These are phyloP conservation scores for Vinca major DNA, from an alignment of 305 asterid genomes.

Conservation along the genomic window DNA sequence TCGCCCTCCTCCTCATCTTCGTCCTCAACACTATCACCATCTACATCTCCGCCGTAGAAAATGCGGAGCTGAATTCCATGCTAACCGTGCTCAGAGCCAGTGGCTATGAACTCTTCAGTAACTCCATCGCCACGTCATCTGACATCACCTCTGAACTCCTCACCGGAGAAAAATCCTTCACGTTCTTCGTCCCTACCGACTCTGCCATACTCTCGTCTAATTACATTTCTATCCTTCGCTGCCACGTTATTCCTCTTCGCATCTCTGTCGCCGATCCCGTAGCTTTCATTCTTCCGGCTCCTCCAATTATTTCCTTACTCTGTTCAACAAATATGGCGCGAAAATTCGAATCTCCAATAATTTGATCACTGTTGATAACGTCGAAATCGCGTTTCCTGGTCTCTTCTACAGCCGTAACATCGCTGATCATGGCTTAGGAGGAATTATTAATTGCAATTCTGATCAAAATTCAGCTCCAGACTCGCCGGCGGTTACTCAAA, in stretches of 20 bases:
- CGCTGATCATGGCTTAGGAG: conserved; percentile 32
- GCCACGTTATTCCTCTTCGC: conserved; percentile 28
- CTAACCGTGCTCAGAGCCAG: conserved; percentile 20
- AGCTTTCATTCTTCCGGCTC: conserved; percentile 7
- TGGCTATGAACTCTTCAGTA: conserved; percentile 28
- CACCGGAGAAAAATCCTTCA: conserved; percentile 17
- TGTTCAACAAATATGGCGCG: conserved; percentile 4
- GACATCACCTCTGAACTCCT: conserved; percentile 22
- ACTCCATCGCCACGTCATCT: conserved; percentile 26
- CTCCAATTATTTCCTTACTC: conserved; percentile 10
- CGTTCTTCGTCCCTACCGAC: conserved; percentile 28
- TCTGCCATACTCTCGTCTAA: conserved; percentile 22
- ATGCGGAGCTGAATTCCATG: conserved; percentile 19
- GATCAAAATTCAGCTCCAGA: neutral
- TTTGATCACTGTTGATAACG: conserved; percentile 14
- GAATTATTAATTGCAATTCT: conserved; percentile 19
- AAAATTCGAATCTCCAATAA: conserved; percentile 4
- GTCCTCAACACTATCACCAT: neutral
- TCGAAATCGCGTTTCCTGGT: conserved; percentile 17
- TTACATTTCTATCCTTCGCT: conserved; percentile 25
- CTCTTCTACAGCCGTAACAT: conserved; percentile 21
- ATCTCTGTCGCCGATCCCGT: conserved; percentile 14
- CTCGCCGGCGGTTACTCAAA: neutral
- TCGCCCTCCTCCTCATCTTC: conserved; percentile 11
- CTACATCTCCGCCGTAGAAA: conserved; percentile 13